Percentiles rank a stretch among this genome's conserved stretches.
Conservation (phyloP, 1,139 yeast genomes). For the Hanseniaspora gamundiae region DNA sequence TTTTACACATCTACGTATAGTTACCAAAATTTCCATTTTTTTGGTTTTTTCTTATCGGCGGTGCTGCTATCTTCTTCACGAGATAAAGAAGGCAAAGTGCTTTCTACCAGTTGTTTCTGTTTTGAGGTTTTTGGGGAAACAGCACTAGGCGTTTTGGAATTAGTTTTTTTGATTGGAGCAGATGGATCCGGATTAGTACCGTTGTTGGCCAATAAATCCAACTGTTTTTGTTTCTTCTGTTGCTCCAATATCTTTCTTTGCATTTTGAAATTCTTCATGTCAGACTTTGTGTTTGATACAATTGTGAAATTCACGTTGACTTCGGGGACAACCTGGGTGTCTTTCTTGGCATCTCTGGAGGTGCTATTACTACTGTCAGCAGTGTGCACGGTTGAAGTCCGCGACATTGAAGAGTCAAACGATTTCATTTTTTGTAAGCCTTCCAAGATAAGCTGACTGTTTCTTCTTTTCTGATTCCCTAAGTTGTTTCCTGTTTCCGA, state of each 20-base stretch:
- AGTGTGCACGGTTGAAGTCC: neutral
- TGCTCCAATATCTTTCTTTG: neutral
- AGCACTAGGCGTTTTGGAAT: neutral
- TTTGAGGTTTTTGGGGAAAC: neutral
- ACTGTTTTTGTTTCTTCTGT: neutral
- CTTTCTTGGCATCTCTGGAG: neutral
- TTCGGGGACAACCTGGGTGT: neutral
- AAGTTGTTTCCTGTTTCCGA: neutral
- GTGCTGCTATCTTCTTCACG: no score
- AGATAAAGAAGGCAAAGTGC: no score
- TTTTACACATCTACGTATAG: neutral
- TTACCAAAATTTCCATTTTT: conserved; percentile 1
- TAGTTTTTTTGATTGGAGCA: neutral
- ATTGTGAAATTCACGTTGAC: neutral
- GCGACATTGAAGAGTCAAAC: neutral
- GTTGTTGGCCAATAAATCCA: neutral
- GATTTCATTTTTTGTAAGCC: neutral
- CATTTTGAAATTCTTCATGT: neutral
- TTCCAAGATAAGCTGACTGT: neutral
- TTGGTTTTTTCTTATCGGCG: neutral
- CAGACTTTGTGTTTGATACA: neutral
- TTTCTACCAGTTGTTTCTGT: neutral
- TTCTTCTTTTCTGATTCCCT: no score
- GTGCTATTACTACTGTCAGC: neutral
- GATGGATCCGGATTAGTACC: neutral